Conservation (phyloP, 345 rosid genomes). For the Trapa incisa region DNA sequence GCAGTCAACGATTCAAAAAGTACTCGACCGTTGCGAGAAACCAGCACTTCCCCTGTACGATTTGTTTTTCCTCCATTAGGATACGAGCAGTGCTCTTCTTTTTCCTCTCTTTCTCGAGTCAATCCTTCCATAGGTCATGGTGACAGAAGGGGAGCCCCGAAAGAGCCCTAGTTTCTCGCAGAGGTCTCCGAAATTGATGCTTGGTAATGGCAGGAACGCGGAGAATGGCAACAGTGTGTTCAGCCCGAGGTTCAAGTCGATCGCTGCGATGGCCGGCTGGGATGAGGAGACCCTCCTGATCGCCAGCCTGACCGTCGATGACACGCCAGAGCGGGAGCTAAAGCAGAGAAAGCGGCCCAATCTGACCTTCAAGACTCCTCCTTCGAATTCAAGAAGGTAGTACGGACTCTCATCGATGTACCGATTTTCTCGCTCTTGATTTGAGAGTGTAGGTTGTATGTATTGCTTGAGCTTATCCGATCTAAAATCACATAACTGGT, state of each 20-base stretch:
- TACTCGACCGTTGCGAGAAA: neutral
- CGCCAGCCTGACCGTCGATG: constrained; percentile 70
- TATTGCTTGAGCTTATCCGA: neutral
- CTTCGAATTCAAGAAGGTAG: constrained; percentile 62
- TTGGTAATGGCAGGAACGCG: constrained; percentile 15
- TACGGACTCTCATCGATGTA: neutral
- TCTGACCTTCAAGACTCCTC: constrained; percentile 46
- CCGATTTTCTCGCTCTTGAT: neutral
- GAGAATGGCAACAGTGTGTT: constrained; percentile 23
- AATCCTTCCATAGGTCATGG: constrained; percentile 20
- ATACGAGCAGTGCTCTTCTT: neutral
- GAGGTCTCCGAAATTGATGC: constrained; percentile 6
- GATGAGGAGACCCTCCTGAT: constrained; percentile 73
- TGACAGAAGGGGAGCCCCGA: constrained; percentile 18
- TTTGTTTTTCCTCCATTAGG: neutral
- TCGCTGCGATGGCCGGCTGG: constrained; percentile 97
- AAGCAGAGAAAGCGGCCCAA: constrained; percentile 54
- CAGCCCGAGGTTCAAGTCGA: constrained; percentile 77
- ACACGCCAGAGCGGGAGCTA: constrained; percentile 61
- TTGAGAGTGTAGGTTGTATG: neutral
- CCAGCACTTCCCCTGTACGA: neutral
- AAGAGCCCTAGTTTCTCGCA: constrained; percentile 21
- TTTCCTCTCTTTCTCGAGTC: neutral
- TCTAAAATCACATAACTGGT: neutral
- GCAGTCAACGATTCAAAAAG: neutral